Evolutionary conservation across 1,284 basidiomycete genomes (phyloP).

Genomic region (Puccinia polysora): DNA sequence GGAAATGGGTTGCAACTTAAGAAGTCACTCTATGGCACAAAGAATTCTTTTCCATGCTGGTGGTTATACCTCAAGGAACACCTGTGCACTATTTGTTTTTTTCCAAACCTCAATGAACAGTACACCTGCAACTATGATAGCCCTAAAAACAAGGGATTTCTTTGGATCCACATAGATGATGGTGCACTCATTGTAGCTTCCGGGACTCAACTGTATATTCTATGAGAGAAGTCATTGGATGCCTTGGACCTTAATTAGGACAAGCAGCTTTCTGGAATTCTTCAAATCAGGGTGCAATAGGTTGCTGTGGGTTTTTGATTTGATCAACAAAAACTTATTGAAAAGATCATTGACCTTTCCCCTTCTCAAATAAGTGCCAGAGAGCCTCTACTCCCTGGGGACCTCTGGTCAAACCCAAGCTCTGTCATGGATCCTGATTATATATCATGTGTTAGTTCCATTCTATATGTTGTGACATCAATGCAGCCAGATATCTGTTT

Average conservation of each 20-base stretch:
- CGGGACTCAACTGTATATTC: neutral
- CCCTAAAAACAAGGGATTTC: neutral
- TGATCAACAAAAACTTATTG: neutral
- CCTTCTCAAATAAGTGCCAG: neutral
- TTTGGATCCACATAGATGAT: constrained; percentile 29
- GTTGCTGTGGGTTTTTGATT: neutral
- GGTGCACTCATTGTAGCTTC: neutral
- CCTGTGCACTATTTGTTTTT: neutral
- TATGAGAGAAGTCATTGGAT: neutral
- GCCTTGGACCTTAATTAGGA: constrained; percentile 12
- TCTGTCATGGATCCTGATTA: neutral
- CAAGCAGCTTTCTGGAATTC: neutral
- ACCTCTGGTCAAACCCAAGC: too few relatives aligned
- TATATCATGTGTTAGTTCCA: neutral
- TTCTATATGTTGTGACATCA: neutral
- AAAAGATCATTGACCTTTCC: neutral
- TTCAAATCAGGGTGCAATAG: neutral
- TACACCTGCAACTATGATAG: neutral
- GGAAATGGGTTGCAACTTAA: neutral
- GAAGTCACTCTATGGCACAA: constrained; percentile 18
- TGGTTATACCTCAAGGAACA: neutral
- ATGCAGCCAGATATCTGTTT: too few relatives aligned
- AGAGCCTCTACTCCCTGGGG: too few relatives aligned
- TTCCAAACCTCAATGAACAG: neutral
- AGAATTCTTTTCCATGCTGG: constrained; percentile 20